Percentiles rank a stretch among this genome's conserved stretches.
Evolutionary conservation across 2,329 filamentous ascomycete genomes (phyloP).

Genomic region (Curvularia lunata): DNA sequence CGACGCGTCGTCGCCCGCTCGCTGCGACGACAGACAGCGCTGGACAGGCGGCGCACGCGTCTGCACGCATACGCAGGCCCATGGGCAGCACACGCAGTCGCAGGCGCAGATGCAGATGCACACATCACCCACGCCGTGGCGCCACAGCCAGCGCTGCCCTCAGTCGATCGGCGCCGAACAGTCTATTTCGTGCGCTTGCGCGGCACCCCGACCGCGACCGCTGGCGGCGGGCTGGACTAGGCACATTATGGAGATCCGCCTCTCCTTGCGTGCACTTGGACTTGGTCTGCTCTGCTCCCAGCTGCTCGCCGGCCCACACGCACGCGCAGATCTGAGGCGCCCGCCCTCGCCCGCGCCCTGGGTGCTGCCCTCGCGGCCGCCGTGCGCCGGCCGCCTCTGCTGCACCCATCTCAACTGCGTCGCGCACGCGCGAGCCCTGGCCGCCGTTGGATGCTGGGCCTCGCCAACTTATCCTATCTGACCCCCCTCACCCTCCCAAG

Average conservation of each 20-base stretch:
- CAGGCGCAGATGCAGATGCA: background rate
- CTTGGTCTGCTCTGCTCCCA: too few species aligned
- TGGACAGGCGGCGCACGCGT: too few species aligned
- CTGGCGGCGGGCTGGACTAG: background rate
- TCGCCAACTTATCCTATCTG: too few species aligned
- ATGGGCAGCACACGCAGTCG: background rate
- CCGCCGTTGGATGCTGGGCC: too few species aligned
- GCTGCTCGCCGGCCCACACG: too few species aligned
- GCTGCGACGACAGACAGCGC: too few species aligned
- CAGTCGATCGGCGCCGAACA: conserved; percentile 7
- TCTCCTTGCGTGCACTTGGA: background rate
- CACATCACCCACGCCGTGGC: background rate
- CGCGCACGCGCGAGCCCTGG: too few species aligned
- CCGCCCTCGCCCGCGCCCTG: too few species aligned
- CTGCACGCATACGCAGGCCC: background rate
- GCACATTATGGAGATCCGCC: conserved; percentile 16
- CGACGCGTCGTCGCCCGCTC: background rate
- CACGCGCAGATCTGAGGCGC: background rate
- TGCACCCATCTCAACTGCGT: too few species aligned
- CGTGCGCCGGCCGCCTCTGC: too few species aligned
- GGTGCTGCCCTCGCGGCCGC: background rate
- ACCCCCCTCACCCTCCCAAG: background rate
- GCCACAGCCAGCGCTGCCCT: background rate
- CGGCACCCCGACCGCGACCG: conserved; percentile 16
- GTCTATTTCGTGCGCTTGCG: conserved; percentile 5